These are phyloP conservation scores for Leccinum fibrillosum DNA, from an alignment of 768 basidiomycete genomes.

Conservation along the genomic window DNA sequence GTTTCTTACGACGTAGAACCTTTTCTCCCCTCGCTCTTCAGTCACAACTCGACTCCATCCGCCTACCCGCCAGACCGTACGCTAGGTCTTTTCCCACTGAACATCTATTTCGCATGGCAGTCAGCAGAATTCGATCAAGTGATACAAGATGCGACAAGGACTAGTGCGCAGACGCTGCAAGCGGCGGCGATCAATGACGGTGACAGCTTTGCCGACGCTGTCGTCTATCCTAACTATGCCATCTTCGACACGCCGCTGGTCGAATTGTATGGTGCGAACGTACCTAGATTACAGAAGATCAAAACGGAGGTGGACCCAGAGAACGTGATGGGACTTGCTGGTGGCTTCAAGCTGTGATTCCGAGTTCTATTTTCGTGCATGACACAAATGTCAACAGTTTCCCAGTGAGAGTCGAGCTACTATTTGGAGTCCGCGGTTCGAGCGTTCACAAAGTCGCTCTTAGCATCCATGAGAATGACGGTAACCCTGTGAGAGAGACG, in stretches of 20 bases:
- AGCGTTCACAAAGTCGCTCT: background rate
- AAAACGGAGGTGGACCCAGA: slow-evolving; percentile 47
- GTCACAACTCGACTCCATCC: slow-evolving; percentile 33
- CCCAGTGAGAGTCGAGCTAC: background rate
- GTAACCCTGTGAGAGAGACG: background rate
- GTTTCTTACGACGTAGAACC: slow-evolving; percentile 39
- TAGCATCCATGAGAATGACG: background rate
- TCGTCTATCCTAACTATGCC: slow-evolving; percentile 57
- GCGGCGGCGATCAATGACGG: slow-evolving; percentile 39
- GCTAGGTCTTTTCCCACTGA: slow-evolving; percentile 37
- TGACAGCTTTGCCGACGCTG: slow-evolving; percentile 23
- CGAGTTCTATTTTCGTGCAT: background rate
- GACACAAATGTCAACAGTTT: background rate
- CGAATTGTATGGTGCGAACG: slow-evolving; percentile 45
- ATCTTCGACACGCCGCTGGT: slow-evolving; percentile 46
- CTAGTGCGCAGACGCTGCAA: slow-evolving; percentile 36
- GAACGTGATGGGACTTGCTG: slow-evolving; percentile 59
- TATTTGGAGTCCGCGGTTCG: background rate
- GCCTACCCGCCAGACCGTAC: slow-evolving; percentile 46
- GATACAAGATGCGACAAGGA: slow-evolving; percentile 35
- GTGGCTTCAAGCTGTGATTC: slow-evolving; percentile 48
- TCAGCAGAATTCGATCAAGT: background rate
- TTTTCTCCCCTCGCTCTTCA: slow-evolving; percentile 42
- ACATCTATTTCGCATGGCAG: slow-evolving; percentile 37
- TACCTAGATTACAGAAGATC: slow-evolving; percentile 33